Conservation (phyloP, 768 basidiomycete species). For the Leucosporidium yakuticum region DNA sequence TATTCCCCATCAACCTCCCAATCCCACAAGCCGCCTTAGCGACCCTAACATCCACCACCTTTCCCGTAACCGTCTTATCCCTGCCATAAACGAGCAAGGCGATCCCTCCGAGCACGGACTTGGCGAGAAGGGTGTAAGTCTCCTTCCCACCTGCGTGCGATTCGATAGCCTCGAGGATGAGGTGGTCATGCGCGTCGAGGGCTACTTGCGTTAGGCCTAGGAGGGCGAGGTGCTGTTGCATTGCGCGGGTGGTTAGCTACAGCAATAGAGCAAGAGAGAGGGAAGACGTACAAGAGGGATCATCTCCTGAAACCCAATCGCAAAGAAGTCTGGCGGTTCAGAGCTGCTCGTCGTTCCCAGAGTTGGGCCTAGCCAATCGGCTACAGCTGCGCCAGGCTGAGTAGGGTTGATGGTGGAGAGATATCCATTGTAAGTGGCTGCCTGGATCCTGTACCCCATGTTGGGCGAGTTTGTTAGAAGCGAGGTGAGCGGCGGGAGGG, state of each 20-base stretch:
- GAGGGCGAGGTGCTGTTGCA: slow-evolving; percentile 53
- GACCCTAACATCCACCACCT: slow-evolving; percentile 65
- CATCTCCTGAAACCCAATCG: slow-evolving; percentile 88
- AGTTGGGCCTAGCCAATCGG: slow-evolving; percentile 66
- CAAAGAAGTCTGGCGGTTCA: slow-evolving; percentile 72
- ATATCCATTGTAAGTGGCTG: slow-evolving; percentile 26
- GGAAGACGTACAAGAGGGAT: slow-evolving; percentile 80
- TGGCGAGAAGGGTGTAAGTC: slow-evolving; percentile 68
- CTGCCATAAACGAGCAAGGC: slow-evolving; percentile 80
- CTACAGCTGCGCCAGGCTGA: slow-evolving; percentile 88
- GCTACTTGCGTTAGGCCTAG: slow-evolving; percentile 46
- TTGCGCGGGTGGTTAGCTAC: slow-evolving; percentile 64
- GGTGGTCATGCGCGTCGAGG: slow-evolving; percentile 22
- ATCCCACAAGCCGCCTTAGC: slow-evolving; percentile 67
- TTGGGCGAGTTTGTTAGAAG: no score
- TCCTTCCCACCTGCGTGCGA: slow-evolving; percentile 51
- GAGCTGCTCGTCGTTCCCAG: slow-evolving; percentile 49
- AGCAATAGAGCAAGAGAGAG: slow-evolving; percentile 47
- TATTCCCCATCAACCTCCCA: slow-evolving; percentile 79
- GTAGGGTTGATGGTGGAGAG: slow-evolving; percentile 44
- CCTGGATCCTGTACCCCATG: background rate
- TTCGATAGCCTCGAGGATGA: slow-evolving; percentile 11
- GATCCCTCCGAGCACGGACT: slow-evolving; percentile 76
- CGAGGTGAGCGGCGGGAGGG: no score
- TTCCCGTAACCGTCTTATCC: slow-evolving; percentile 52